A percentile compares a stretch with the other conserved stretches of the same genome.
Evolutionary conservation across 225 moss, liverwort and hornwort species (phyloP).

Genomic region (Pseudoscleropodium purum): DNA sequence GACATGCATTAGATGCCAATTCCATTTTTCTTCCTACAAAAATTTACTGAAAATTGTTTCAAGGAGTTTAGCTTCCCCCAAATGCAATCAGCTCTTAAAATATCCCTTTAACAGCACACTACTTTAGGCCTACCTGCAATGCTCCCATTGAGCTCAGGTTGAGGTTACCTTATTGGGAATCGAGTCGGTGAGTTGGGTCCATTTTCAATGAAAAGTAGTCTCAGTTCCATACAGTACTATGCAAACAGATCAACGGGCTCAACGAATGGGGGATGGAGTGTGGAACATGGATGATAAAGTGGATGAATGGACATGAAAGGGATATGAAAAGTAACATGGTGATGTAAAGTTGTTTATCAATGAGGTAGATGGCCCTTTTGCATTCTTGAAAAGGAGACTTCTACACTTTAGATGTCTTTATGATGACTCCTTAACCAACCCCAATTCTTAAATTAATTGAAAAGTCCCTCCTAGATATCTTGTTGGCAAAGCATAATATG

Average conservation of each 20-base stretch:
- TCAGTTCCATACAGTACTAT: neutral
- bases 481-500: neutral
- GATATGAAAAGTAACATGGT: neutral
- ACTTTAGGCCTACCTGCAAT: neutral
- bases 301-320: neutral
- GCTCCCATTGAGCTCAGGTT: neutral
- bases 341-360: neutral
- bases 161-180: neutral
- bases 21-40: no score
- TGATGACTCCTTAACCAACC: fast-evolving
- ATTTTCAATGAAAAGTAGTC: neutral
- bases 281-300: neutral
- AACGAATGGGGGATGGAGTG: neutral
- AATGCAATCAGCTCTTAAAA: no score
- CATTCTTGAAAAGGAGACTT: neutral
- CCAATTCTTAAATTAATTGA: neutral
- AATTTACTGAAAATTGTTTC: no score
- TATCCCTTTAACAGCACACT: no score
- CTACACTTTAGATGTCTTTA: neutral
- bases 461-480: fast-evolving
- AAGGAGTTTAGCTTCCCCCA: no score
- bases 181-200: neutral
- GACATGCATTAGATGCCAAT: no score
- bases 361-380: fast-evolving
- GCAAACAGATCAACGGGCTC: neutral